These are phyloP conservation scores for Suhomyces taliae DNA, from an alignment of 1,139 yeast species.

Conservation along the genomic window DNA sequence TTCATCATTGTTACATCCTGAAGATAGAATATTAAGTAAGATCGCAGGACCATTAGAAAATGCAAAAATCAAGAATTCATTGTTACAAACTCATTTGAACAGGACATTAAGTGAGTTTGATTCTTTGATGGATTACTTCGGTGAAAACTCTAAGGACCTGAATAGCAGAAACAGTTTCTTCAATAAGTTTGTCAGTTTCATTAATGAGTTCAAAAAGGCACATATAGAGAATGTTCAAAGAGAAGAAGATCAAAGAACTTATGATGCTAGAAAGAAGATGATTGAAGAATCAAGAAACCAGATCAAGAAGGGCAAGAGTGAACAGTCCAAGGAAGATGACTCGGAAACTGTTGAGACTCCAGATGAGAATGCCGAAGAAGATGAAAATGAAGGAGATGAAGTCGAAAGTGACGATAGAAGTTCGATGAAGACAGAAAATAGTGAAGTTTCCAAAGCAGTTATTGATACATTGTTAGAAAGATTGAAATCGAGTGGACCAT, in stretches of 20 bases:
- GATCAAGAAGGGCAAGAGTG: slow-evolving; percentile 9
- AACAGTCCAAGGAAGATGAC: slow-evolving; percentile 9
- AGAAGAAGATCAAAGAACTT: slow-evolving; percentile 46
- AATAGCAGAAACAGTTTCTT: slow-evolving; percentile 41
- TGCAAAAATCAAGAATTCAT: slow-evolving; percentile 62
- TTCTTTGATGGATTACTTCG: slow-evolving; percentile 73
- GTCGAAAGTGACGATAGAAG: slow-evolving; percentile 10
- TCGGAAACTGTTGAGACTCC: slow-evolving; percentile 7
- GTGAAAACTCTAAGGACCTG: slow-evolving; percentile 70
- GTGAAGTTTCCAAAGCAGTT: slow-evolving; percentile 25
- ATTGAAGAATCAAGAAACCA: slow-evolving; percentile 28
- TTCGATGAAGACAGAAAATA: slow-evolving; percentile 15
- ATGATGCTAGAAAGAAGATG: slow-evolving; percentile 38
- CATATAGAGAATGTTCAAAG: slow-evolving; percentile 49
- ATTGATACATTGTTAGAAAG: slow-evolving; percentile 42
- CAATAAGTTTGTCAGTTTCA: slow-evolving; percentile 38
- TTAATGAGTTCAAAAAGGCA: slow-evolving; percentile 43
- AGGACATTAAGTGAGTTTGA: slow-evolving; percentile 55
- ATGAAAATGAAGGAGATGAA: slow-evolving; percentile 10
- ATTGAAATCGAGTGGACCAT: slow-evolving; percentile 34
- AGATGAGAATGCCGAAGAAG: slow-evolving; percentile 9
- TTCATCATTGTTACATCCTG: slow-evolving; percentile 66
- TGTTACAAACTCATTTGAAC: slow-evolving; percentile 56
- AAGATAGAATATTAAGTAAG: slow-evolving; percentile 59
- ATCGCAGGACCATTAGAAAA: slow-evolving; percentile 52